Base-by-base conservation (phyloP, 768 basidiomycete species). In the Mycena maculata region DNA sequence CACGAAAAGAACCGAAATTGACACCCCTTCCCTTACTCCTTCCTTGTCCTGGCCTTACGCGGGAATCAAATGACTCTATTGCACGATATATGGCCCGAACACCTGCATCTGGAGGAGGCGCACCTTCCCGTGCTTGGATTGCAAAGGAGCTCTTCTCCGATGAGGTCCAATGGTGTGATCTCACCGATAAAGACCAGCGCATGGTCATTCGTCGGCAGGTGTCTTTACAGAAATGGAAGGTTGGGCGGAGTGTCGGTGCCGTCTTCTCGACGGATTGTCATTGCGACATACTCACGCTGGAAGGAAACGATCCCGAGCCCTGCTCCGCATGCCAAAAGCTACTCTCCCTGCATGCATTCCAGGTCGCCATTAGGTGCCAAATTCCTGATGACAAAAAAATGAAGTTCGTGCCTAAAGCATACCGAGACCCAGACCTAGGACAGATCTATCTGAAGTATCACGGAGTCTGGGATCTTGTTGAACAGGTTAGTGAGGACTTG, bases 41-140 rank as follows among this genome's bases (percentile, higher is more conserved):
- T n/a, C 60, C 71, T 1, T 71, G 68, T 49, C 70, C 70, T 39
- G 68, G 70, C 13, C 63, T 71, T 27, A 65, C 57, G 4, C 63
- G 42, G 8, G 41, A 69, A 12, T 27, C 42, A 0, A 47, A 71
- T 39, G 27, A 27, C 22, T 33, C 49, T 2, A 58, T 71, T 49
- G 50, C 44, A 2, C 38, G 30, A 20, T 71, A 69, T 38, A 1
- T 71, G 48, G 31, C 42, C 22, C 50, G 70, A 11, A 52, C 68
- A 2, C 1, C 41, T 2, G 58, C 56, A 4, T 2, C 44, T n/a
- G 57, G 63, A 23, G 68, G 70, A 2, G 70, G 68, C n/a, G 70
- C 70, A 20, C 67, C 70, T 3, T 69, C 66, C 16, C 67, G 63
- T 13, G 8, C 4, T 6, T 33, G 22, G 15, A 16, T 64, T 42